Conservation (phyloP, 176 grass and related monocot genomes). For the Eremochloa ophiuroides region DNA sequence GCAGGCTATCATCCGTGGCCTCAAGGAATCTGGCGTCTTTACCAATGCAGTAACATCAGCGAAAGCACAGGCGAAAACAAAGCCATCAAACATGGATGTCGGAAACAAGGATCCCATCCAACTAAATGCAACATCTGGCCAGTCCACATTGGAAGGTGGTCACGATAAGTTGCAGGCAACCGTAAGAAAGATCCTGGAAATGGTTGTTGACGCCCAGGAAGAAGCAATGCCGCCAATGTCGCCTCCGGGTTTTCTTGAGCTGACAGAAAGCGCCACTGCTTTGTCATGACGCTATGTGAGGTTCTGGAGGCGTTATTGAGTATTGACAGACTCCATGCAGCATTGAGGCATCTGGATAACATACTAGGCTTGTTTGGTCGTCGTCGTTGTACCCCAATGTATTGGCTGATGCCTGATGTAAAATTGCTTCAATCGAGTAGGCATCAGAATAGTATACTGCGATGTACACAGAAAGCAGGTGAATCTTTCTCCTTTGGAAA, state of each 20-base stretch:
- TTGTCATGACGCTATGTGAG: background rate
- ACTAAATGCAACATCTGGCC: conserved; percentile 26
- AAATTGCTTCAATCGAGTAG: background rate
- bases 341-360: background rate
- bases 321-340: background rate
- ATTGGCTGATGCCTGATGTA: too few species aligned
- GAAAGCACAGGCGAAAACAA: conserved; percentile 47
- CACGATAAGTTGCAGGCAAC: conserved; percentile 43
- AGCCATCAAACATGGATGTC: conserved; percentile 28
- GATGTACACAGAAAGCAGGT: background rate
- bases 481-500: background rate
- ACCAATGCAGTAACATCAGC: conserved; percentile 65
- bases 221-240: conserved; percentile 77
- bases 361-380: background rate
- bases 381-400: too few species aligned
- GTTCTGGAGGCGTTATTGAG: background rate
- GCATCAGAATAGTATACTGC: background rate
- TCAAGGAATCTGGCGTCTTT: conserved; percentile 88
- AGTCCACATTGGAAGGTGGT: conserved; percentile 7
- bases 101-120: conserved; percentile 40
- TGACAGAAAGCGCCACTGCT: background rate
- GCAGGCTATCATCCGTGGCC: conserved; percentile 89
- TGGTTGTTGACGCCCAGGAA: conserved; percentile 35
- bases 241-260: conserved; percentile 42
- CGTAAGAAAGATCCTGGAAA: conserved; percentile 75